These are phyloP conservation scores for Cadophora sp. DNA, from an alignment of 2,329 filamentous ascomycete genomes.

Conservation along the genomic window DNA sequence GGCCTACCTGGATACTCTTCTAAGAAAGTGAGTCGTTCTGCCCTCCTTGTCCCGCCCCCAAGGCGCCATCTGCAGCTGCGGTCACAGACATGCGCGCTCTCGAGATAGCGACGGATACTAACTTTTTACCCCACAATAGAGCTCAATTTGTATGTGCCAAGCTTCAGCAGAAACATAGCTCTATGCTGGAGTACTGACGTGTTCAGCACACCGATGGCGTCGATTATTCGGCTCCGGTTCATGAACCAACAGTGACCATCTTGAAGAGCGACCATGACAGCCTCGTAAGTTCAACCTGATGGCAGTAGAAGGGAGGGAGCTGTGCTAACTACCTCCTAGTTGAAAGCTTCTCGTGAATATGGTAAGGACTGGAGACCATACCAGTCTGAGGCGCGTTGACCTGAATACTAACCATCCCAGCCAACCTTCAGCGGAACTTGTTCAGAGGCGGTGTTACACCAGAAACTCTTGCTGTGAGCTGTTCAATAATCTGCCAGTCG, in stretches of 20 bases:
- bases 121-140: constrained; percentile 45
- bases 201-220: constrained; percentile 49
- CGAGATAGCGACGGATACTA: constrained; percentile 26
- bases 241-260: constrained; percentile 57
- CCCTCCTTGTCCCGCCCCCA: constrained; percentile 17
- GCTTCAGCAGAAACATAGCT: constrained; percentile 1
- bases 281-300: constrained; percentile 52
- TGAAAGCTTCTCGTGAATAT: constrained; percentile 56
- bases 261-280: constrained; percentile 66
- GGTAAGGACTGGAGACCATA: constrained; percentile 49
- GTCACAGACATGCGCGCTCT: constrained; percentile 15
- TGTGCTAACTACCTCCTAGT: constrained; percentile 34
- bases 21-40: constrained; percentile 60
- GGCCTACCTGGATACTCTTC: constrained; percentile 65
- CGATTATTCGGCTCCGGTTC: constrained; percentile 46
- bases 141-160: constrained; percentile 54
- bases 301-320: background rate
- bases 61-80: constrained; percentile 7
- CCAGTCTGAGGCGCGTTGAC: background rate
- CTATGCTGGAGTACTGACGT: constrained; percentile 13
- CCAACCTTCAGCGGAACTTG: constrained; percentile 55
- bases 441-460: constrained; percentile 56
- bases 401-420: constrained; percentile 31
- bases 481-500: background rate
- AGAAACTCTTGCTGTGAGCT: constrained; percentile 50